Evolutionary conservation across 202 grass and related monocot genomes (phyloP).

Genomic region (Carex arenaria): DNA sequence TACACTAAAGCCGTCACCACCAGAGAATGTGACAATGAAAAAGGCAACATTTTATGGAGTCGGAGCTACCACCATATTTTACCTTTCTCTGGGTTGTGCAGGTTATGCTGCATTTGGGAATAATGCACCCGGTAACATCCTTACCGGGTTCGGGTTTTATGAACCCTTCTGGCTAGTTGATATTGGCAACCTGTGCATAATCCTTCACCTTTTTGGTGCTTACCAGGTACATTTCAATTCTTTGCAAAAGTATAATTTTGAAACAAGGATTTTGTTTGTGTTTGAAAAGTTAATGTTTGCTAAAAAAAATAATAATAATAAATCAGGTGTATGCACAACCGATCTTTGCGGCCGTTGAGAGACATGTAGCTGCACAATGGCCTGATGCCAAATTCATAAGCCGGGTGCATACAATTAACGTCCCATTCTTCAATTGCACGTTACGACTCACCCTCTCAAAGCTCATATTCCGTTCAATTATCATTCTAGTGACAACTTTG

Average conservation of each 20-base stretch:
- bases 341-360: conserved; percentile 59
- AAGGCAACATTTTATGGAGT: conserved; percentile 71
- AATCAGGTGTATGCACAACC: conserved; percentile 73
- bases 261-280: neutral
- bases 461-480: conserved; percentile 39
- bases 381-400: conserved; percentile 71
- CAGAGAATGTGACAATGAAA: conserved; percentile 92
- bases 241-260: neutral
- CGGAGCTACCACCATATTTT: conserved; percentile 79
- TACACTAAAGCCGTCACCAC: conserved; percentile 62
- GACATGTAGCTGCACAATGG: conserved; percentile 42
- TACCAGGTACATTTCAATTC: conserved; percentile 54
- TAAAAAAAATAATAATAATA: neutral
- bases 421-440: conserved; percentile 36
- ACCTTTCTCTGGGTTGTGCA: conserved; percentile 67
- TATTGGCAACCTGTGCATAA: conserved; percentile 74
- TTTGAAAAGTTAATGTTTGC: neutral
- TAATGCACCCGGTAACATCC: conserved; percentile 74
- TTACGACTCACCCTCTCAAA: conserved; percentile 57
- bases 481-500: conserved; percentile 46
- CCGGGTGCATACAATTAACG: conserved; percentile 43
- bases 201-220: conserved; percentile 82
- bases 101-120: conserved; percentile 90
- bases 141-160: conserved; percentile 56
- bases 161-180: conserved; percentile 86